Evolutionary conservation across 306 rosid species (phyloP), one percentile per base, ranked within the genome.

Genomic region (Vachellia collinsii): DNA sequence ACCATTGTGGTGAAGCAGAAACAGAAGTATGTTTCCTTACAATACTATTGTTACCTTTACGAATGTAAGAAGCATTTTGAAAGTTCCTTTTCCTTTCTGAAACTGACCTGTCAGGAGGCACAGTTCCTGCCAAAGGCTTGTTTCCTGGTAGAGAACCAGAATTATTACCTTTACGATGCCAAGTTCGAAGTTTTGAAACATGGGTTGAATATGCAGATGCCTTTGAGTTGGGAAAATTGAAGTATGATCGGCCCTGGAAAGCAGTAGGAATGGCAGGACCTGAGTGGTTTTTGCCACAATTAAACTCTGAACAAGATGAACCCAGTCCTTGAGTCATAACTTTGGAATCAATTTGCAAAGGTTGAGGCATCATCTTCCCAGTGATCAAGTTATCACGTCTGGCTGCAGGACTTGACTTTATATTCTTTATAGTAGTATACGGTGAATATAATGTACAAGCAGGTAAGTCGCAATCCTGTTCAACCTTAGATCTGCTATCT

Each of bases 11-110:
- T 80, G 59, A 75, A 76, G 92, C 75, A 84, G 90, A 83, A 86
- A 82, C 87, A 77, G 83, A 83, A 75, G 88, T 75, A 77, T 90
- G 86, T 67, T 87, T 92, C 86, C 98, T 89, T 39, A 90, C 94
- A 29, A 93, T 94, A 89, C 94, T 93, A 83, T 95, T 93, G 66
- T 22, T 70, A 70, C 99, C 99, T 81, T 93, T 95, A 76, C 98
- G 99, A 71, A 93, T 87, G 86, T 93, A 95, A 53, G 94, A 91
- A 87, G 87, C 87, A 86, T 82, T 86, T 62, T 85, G 94, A 70
- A 82, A 34, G 48, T 85, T 90, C 68, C 82, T 89, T 79, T 87
- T 86, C 59, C 74, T 80, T 56, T 83, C 89, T 19, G 85, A 78
- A 72, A 83, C 82, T 80, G 89, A 83, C 83, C 86, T 84, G 85